phyloP scores from a whole-genome alignment of 306 rosid species.

The Glycine soja region DNA sequence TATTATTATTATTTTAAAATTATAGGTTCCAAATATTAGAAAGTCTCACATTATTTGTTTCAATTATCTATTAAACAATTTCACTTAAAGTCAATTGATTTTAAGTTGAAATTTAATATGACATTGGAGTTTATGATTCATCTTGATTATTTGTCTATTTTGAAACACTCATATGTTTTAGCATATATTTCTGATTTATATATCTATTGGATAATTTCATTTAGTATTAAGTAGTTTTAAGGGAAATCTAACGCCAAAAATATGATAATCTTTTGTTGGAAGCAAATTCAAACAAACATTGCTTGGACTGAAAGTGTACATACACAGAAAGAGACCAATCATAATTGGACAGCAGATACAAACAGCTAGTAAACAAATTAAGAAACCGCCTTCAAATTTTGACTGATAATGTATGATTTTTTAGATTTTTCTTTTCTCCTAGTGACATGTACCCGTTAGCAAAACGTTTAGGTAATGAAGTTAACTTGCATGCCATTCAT shows the following conservation, averaged over 20 bases:
- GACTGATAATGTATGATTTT: conserved; percentile 8
- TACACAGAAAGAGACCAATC: conserved; percentile 36
- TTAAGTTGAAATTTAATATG: too few species aligned
- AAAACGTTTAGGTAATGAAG: not conserved
- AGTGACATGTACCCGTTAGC: not conserved
- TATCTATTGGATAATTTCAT: too few species aligned
- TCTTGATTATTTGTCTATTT: too few species aligned
- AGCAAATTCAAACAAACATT: conserved; percentile 25
- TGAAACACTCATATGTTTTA: too few species aligned
- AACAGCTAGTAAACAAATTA: conserved; percentile 34
- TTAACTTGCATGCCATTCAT: conserved; percentile 19
- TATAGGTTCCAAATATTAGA: not conserved
- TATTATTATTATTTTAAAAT: not conserved
- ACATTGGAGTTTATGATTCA: too few species aligned
- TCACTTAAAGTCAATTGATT: too few species aligned
- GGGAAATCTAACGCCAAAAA: too few species aligned
- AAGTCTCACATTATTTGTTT: too few species aligned
- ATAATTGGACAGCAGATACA: conserved; percentile 25
- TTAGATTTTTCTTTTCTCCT: conserved; percentile 13
- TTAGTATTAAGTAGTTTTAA: too few species aligned
- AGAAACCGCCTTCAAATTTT: conserved; percentile 44
- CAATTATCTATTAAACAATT: too few species aligned
- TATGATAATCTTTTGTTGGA: conserved; percentile 1
- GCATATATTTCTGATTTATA: too few species aligned
- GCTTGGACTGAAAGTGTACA: conserved; percentile 31